Conservation (phyloP, 345 rosid genomes). For the Citrus sinensis region DVS_A1.0 CM039168.1:23494501-23495000, state of each 20-base stretch:
- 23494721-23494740: constrained; percentile 72
- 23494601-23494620: constrained; percentile 29
- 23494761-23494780: not conserved
- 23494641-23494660: constrained; percentile 51
- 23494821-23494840: not conserved
- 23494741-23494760: constrained; percentile 52
- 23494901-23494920: not conserved
- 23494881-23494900: not conserved
- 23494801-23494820: not conserved
- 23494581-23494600: constrained; percentile 19
- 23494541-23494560: constrained; percentile 26
- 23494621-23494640: constrained; percentile 28
- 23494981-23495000: too few relatives aligned
- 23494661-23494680: constrained; percentile 72
- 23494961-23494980: too few relatives aligned
- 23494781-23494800: not conserved
- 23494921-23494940: constrained; percentile 46
- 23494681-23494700: constrained; percentile 83
- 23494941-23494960: not conserved
- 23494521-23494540: constrained; percentile 34
- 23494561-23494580: constrained; percentile 26
- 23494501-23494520: constrained; percentile 39
- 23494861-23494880: not conserved
- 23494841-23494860: not conserved
- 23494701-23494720: constrained; percentile 77